Evolutionary conservation across 176 grass and related monocot species (phyloP), one percentile per base, ranked within the genome.

Genomic region (Saccharum spontaneum): DNA sequence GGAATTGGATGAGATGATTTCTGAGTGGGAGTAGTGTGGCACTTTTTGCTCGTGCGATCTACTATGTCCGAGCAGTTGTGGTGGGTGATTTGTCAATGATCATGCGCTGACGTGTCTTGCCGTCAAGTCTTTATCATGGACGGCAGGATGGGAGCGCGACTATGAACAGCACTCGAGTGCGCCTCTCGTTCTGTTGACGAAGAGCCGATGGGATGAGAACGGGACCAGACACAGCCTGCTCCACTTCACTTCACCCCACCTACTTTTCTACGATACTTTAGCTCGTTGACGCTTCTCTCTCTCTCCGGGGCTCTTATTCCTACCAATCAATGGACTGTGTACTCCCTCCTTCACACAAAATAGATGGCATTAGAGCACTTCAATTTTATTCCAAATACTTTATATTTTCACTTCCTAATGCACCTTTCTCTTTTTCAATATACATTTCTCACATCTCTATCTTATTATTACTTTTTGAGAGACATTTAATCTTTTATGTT

Each of bases 21-120:
- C 9, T 69, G 54, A 10, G 50, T 54, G 46, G 46, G 14, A 52
- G 48, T 60, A 67, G 71, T 26, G 14, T 48, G 24, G 22, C 40
- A 31, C 40, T 38, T 67, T 50, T 16, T 50, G 63, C 1, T 20
- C 5, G 23, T 10, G 44, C 10, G 63, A 28, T 46, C 10, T 26
- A 66, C 57, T 61, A 6, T 61, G 22, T 46, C 26, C 24, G 77
- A 33, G 63, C 62, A 80, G 62, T 34, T 50, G 63, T 16, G 40
- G 69, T 15, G n/a, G 40, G n/a, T 63, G 57, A 63, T 44, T 30
- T 63, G 76, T 60, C 76, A 43, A n/a, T 15, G 76, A 63, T 78
- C 37, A 63, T 78, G 76, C 57, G 57, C 10, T 8, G 6, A 39
- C 24, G 33, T 40, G 50, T 40, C 18, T 38, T 20, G 20, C 2